Percentiles rank a stretch among this genome's conserved stretches.
Conservation (phyloP, 2,329 filamentous ascomycete genomes). For the Elsinoe batatas region DNA sequence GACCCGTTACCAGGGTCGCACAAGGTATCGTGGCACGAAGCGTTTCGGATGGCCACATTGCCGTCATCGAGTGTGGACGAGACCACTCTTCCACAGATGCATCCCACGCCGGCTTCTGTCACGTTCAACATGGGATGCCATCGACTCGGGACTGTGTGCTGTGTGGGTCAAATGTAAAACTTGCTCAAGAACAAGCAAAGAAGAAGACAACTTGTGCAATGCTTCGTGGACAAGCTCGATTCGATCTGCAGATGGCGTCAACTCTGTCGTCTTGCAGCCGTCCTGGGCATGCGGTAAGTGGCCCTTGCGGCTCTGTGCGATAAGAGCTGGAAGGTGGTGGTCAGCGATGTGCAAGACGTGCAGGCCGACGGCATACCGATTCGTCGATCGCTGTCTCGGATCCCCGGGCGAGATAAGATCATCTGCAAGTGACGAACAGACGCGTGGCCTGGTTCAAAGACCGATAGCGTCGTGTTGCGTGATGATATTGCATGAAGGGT, state of each 20-base stretch:
- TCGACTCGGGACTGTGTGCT: neutral
- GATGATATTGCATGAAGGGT: neutral
- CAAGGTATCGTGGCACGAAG: too few species aligned
- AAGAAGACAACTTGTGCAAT: neutral
- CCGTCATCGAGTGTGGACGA: too few species aligned
- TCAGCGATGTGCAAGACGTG: neutral
- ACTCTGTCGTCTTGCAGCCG: neutral
- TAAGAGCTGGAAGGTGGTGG: neutral
- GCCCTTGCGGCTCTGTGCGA: neutral
- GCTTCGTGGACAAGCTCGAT: neutral
- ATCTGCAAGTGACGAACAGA: neutral
- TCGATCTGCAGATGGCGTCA: slow-evolving; percentile 3
- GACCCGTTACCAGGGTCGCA: too few species aligned
- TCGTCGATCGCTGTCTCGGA: neutral
- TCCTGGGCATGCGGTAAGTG: neutral
- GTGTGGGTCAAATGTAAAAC: neutral
- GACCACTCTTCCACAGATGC: too few species aligned
- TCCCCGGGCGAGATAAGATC: too few species aligned
- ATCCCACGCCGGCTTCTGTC: too few species aligned
- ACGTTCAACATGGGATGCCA: neutral
- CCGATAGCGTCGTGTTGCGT: neutral
- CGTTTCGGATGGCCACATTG: too few species aligned
- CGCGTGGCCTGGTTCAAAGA: neutral
- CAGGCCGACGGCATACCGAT: too few species aligned
- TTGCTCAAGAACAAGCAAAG: neutral